These are phyloP conservation scores for Russula compacta DNA, from an alignment of 768 basidiomycete genomes.

Conservation along the genomic window DNA sequence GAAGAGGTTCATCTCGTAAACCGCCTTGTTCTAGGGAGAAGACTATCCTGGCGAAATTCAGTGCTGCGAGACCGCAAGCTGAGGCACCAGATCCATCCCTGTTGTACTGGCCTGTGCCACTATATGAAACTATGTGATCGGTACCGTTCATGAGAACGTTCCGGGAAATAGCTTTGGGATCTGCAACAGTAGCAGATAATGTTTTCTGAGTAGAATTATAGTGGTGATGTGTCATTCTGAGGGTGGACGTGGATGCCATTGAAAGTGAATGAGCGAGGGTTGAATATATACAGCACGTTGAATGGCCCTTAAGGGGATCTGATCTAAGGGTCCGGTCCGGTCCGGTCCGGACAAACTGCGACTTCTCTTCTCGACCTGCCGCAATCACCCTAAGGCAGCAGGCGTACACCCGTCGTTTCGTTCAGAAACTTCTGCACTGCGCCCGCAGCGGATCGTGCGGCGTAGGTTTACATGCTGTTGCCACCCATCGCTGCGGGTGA, in stretches of 20 bases:
- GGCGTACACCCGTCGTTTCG: too few species aligned
- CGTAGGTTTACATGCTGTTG: too few species aligned
- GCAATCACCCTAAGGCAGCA: too few species aligned
- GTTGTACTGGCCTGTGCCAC: slow-evolving; percentile 48
- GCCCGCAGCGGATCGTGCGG: too few species aligned
- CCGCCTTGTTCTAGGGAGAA: slow-evolving; percentile 32
- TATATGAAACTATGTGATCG: slow-evolving; percentile 35
- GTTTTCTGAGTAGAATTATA: neutral
- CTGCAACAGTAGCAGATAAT: neutral
- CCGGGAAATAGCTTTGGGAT: neutral
- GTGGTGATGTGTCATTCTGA: slow-evolving; percentile 28
- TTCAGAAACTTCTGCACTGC: too few species aligned
- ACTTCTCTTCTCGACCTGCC: too few species aligned
- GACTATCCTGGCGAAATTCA: slow-evolving; percentile 52
- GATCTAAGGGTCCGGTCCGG: too few species aligned
- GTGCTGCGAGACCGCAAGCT: slow-evolving; percentile 56
- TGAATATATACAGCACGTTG: too few species aligned
- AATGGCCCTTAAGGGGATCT: too few species aligned
- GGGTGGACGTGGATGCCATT: neutral
- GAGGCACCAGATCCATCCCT: slow-evolving; percentile 33
- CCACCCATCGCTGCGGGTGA: too few species aligned
- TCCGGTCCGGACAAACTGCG: too few species aligned
- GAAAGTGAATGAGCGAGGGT: neutral
- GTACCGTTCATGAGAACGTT: slow-evolving; percentile 21
- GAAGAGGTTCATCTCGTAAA: slow-evolving; percentile 24